Base-by-base conservation (phyloP, 805 yeast species). In the Cyberlindnera japonica region DNA sequence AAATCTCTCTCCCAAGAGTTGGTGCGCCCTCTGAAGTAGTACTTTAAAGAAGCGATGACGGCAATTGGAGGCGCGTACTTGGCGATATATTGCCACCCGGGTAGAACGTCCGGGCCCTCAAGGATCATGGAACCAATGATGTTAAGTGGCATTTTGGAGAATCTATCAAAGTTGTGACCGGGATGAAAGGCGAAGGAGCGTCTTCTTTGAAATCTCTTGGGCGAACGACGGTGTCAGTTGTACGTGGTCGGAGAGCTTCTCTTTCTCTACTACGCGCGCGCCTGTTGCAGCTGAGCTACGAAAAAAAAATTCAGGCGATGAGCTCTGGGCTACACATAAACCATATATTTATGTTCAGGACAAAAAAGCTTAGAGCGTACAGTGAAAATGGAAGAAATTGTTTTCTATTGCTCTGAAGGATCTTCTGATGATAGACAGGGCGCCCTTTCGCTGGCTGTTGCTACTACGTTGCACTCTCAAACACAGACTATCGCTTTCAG, bases 1-100 rank as follows among this genome's bases (percentile, higher is more conserved):
- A 91, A 63, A 49, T 89, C 90, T 44, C 97, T 72, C 46, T 87
- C 95, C 96, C 96, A 91, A 0, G 89, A 84, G 63, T 91, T 93
- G 16, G 74, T 50, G 2, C 85, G 62, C 10, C 99, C 99, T 25
- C 82, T 75, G 53, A 84, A 80, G 65, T 84, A 87, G 58, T 76
- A 77, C 59, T 91, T 91, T 31, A 79, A 37, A 1, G 72, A 72
- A 0, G 66, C 72, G 0, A 74, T 55, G 0, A 62, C 63, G 0
- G 71, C 64, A 0, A 75, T 55, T 3, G 70, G 64, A 0, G 96
- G 95, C 0, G 72, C 81, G 48, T 74, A 78, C 6, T 54, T 52
- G 48, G 74, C 77, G 40, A 87, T 60, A 38, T 73, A 64, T 3
- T 67, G 64, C 80, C 83, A 89, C 24, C 83, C 85, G 0, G 97